These are phyloP conservation scores for Vaccinium vitisidaea DNA, from an alignment of 148 eudicot genomes.

Conservation along the genomic window DNA sequence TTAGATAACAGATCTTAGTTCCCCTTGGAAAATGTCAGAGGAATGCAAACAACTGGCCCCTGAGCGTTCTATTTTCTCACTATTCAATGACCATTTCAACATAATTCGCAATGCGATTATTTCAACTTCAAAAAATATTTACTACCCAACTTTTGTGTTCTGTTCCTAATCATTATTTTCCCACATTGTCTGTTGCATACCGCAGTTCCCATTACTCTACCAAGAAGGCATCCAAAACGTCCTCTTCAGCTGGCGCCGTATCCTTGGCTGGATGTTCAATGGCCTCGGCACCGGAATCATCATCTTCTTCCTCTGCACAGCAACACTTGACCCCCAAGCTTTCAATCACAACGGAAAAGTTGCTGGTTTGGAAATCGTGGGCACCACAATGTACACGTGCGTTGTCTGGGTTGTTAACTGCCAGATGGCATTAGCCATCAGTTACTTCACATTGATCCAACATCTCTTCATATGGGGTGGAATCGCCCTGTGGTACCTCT, in stretches of 20 bases:
- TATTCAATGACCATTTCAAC: not conserved
- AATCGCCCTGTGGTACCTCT: conserved; percentile 68
- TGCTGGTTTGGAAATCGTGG: conserved; percentile 48
- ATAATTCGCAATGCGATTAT: not conserved
- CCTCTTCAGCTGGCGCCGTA: conserved; percentile 83
- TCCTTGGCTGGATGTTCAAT: conserved; percentile 82
- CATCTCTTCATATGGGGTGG: conserved; percentile 83
- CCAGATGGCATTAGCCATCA: conserved; percentile 73
- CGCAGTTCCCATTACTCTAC: conserved; percentile 85
- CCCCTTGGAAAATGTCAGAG: not conserved
- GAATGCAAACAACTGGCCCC: not conserved
- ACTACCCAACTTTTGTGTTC: no score
- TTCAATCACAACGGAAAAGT: conserved; percentile 51
- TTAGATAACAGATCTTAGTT: not conserved
- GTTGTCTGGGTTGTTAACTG: conserved; percentile 81
- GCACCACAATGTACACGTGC: conserved; percentile 79
- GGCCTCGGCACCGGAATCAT: conserved; percentile 63
- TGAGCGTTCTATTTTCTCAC: not conserved
- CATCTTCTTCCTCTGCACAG: conserved; percentile 64
- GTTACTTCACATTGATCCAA: conserved; percentile 79
- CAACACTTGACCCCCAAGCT: conserved; percentile 47
- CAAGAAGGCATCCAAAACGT: conserved; percentile 93
- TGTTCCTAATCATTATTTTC: not conserved
- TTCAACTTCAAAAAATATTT: not conserved
- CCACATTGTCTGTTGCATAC: conserved; percentile 1